phyloP scores from a whole-genome alignment of 768 basidiomycete species.

The Termitomyces sp. region DNA sequence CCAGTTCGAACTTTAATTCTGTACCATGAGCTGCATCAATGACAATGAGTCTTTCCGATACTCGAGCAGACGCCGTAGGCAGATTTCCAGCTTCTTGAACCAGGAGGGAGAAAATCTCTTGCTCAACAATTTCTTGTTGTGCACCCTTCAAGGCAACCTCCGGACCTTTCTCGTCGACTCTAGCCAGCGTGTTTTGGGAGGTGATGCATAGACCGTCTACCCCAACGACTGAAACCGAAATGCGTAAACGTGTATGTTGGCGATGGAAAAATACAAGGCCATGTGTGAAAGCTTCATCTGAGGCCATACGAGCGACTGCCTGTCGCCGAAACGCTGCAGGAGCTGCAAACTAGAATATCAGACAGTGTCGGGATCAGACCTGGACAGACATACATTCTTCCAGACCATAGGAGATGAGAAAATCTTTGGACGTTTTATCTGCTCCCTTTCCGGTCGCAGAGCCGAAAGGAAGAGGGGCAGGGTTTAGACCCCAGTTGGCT shows the following conservation, averaged over 20 bases:
- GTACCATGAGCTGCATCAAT: slow-evolving; percentile 72
- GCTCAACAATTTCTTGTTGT: slow-evolving; percentile 73
- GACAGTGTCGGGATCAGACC: neutral
- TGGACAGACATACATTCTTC: slow-evolving; percentile 68
- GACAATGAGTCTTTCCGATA: slow-evolving; percentile 73
- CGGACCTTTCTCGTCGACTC: slow-evolving; percentile 31
- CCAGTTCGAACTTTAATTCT: slow-evolving; percentile 72
- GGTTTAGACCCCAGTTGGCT: slow-evolving; percentile 78
- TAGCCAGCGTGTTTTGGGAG: slow-evolving; percentile 33
- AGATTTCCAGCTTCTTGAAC: slow-evolving; percentile 75
- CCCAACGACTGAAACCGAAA: slow-evolving; percentile 43
- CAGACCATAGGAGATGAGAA: slow-evolving; percentile 74
- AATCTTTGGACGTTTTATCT: slow-evolving; percentile 79
- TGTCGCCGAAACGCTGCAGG: slow-evolving; percentile 57
- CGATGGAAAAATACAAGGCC: slow-evolving; percentile 60
- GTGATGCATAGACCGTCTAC: slow-evolving; percentile 27
- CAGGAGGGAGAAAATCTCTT: slow-evolving; percentile 73
- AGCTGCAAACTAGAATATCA: slow-evolving; percentile 37
- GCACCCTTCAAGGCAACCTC: slow-evolving; percentile 52
- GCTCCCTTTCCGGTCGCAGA: slow-evolving; percentile 70
- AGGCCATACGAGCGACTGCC: slow-evolving; percentile 68
- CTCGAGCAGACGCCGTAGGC: slow-evolving; percentile 72
- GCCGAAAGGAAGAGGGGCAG: slow-evolving; percentile 73
- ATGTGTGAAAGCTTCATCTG: slow-evolving; percentile 36
- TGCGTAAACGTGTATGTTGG: slow-evolving; percentile 57